A percentile compares a stretch with the other conserved stretches of the same genome.
Evolutionary conservation across 805 yeast species (phyloP).

Genomic region (Ogataea philodendri): DNA sequence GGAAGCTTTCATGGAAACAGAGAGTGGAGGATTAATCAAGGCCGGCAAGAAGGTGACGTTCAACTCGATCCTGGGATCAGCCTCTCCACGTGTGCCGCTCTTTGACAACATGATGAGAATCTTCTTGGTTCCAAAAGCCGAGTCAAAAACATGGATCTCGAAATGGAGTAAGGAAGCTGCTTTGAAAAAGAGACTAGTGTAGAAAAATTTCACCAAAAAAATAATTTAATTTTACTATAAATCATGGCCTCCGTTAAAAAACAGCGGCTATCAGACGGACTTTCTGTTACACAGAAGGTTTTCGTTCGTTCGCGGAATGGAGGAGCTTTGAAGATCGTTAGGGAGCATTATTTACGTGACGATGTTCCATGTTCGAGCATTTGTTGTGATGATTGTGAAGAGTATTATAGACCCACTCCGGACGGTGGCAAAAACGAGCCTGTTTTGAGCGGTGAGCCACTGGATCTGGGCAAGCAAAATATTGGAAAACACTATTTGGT

Average conservation of each 20-base stretch:
- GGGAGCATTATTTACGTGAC: slow-evolving; percentile 89
- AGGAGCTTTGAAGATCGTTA: slow-evolving; percentile 82
- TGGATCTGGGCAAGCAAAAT: slow-evolving; percentile 36
- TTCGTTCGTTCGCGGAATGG: slow-evolving; percentile 90
- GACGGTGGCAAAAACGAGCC: slow-evolving; percentile 64
- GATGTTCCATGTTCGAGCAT: slow-evolving; percentile 90
- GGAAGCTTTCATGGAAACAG: slow-evolving; percentile 79
- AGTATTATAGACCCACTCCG: slow-evolving; percentile 57
- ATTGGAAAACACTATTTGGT: slow-evolving; percentile 78
- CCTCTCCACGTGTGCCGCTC: slow-evolving; percentile 66
- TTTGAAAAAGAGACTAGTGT: slow-evolving; percentile 25
- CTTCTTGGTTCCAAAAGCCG: slow-evolving; percentile 74
- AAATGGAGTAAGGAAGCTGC: slow-evolving; percentile 65
- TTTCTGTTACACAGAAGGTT: slow-evolving; percentile 79
- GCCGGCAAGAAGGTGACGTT: slow-evolving; percentile 75
- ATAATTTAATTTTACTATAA: background rate
- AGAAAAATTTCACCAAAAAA: slow-evolving; percentile 3
- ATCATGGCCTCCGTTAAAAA: slow-evolving; percentile 27
- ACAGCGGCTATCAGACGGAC: slow-evolving; percentile 48
- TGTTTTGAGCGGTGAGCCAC: slow-evolving; percentile 63
- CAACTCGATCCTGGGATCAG: slow-evolving; percentile 59
- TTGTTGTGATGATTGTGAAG: slow-evolving; percentile 61
- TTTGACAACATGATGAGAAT: slow-evolving; percentile 72
- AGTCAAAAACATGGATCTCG: slow-evolving; percentile 61
- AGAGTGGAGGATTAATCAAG: slow-evolving; percentile 78